These are phyloP conservation scores for Cryptococcus neoformans DNA, from an alignment of 1,284 basidiomycete genomes.

Conservation along the genomic window DNA sequence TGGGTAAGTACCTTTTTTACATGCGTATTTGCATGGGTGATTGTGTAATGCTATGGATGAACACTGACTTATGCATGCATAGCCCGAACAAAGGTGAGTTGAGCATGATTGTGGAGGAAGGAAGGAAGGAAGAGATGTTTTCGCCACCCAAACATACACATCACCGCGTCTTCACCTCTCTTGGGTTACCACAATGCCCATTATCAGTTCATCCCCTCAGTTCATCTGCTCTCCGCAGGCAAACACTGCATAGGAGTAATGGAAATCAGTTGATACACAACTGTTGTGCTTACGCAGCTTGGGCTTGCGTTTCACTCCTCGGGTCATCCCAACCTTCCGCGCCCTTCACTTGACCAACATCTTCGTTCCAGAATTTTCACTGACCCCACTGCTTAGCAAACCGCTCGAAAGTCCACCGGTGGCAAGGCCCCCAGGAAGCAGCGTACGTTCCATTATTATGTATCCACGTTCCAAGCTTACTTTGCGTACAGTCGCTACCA, in stretches of 20 bases:
- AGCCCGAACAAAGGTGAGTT: slow-evolving; percentile 39
- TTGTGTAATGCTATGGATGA: not conserved
- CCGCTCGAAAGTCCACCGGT: slow-evolving; percentile 64
- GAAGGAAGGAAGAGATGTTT: slow-evolving; percentile 4
- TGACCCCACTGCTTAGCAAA: slow-evolving; percentile 52
- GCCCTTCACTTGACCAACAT: not conserved
- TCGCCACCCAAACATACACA: slow-evolving; percentile 5
- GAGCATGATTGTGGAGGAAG: not conserved
- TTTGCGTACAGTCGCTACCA: slow-evolving; percentile 48
- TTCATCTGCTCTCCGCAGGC: too few species aligned
- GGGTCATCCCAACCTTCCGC: not conserved
- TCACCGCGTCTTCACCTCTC: not conserved
- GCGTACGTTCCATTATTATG: slow-evolving; percentile 34
- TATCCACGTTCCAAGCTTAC: slow-evolving; percentile 1
- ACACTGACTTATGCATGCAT: slow-evolving; percentile 11
- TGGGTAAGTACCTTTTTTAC: slow-evolving; percentile 21
- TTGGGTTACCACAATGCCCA: not conserved
- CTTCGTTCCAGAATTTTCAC: not conserved
- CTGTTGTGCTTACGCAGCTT: too few species aligned
- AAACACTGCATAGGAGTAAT: too few species aligned
- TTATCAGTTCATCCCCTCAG: not conserved
- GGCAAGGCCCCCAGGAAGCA: slow-evolving; percentile 58
- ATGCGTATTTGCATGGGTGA: slow-evolving; percentile 6
- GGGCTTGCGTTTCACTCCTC: not conserved
- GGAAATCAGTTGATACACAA: too few species aligned